Percentiles rank a stretch among this genome's conserved stretches.
Evolutionary conservation across 2,329 filamentous ascomycete species (phyloP).

Genomic region (Sporothrix dimorphospora): DNA sequence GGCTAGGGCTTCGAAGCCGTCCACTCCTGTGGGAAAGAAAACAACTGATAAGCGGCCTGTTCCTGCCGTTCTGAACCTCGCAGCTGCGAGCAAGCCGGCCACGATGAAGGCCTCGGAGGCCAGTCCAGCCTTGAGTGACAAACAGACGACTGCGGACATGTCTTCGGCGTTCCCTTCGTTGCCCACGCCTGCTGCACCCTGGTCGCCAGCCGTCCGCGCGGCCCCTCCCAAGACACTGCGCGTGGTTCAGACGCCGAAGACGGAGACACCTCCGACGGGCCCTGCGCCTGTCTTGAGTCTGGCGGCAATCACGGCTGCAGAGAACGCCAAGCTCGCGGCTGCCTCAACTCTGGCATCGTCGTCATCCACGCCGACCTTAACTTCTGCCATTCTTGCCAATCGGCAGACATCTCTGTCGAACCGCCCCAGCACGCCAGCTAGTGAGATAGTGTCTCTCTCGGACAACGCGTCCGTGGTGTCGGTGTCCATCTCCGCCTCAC

Average conservation of each 20-base stretch:
- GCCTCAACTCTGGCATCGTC: neutral
- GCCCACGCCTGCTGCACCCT: constrained; percentile 52
- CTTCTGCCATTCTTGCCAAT: constrained; percentile 1
- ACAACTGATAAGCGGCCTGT: constrained; percentile 37
- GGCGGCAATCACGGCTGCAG: constrained; percentile 38
- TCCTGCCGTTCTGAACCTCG: constrained; percentile 53
- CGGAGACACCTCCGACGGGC: constrained; percentile 52
- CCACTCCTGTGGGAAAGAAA: constrained; percentile 44
- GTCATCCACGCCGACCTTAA: neutral
- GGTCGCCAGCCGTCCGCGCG: constrained; percentile 56
- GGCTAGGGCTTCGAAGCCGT: constrained; percentile 38
- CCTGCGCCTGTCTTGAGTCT: constrained; percentile 29
- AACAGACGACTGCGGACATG: constrained; percentile 43
- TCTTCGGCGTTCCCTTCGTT: constrained; percentile 56
- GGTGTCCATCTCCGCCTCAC: constrained; percentile 66
- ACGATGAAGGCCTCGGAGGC: constrained; percentile 39
- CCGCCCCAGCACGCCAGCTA: constrained; percentile 71
- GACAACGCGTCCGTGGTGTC: constrained; percentile 77
- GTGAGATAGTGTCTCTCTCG: constrained; percentile 76
- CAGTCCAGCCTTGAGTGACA: constrained; percentile 40
- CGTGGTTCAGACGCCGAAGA: constrained; percentile 68
- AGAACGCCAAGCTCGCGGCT: constrained; percentile 17
- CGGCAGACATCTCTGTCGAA: constrained; percentile 34
- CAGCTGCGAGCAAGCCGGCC: constrained; percentile 45
- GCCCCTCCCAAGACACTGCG: constrained; percentile 65